Base-by-base conservation (phyloP, 495 filamentous ascomycete species). In the Podospora comata region DNA sequence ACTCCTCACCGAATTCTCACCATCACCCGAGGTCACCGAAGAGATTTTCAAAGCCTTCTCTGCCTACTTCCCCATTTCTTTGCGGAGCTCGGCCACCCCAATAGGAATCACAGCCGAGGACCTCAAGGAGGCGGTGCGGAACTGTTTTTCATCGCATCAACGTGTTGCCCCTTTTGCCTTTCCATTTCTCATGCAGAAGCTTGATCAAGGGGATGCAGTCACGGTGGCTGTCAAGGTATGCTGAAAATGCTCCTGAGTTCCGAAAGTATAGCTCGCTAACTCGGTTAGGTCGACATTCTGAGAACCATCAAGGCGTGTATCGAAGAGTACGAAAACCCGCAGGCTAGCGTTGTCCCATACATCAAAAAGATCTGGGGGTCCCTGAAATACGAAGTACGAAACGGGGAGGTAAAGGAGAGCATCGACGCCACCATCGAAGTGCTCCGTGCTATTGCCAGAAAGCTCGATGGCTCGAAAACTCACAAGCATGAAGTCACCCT, bases 341-440 rank as follows among this genome's bases (percentile, higher is more conserved):
- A 80, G 64, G 70, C 74, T 58, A 82, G 75, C 13, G 63, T 86
- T 5, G 74, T 79, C 5, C 78, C 82, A 15, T 75, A 79, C 58
- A 72, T 78, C 23, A 69, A 77, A 44, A 81, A 82, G 62, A 77
- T 86, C 59, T 87, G 85, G 85, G 77, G 79, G 56, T 80, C 81
- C 1, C 78, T 87, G 56, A 86, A 87, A 68, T 87, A 85, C 66
- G 85, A 87, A 64, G 80, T 87, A n/a, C 82, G 82, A 60, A 86
- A 86, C 59, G 84, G 84, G 5, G 83, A 84, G 63, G 77, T 83
- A 32, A 81, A 82, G 59, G 84, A 85, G 27, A 81, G 76, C 5
- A 82, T 85, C 16, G 75, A 81, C 56, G 80, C 75, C 4, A 81
- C 84, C 9, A 70, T 85, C 6, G 76, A 82, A 5, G 80, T 85